Base-by-base conservation (phyloP, 1,284 basidiomycete genomes). In the Termitomyces sp. region DNA sequence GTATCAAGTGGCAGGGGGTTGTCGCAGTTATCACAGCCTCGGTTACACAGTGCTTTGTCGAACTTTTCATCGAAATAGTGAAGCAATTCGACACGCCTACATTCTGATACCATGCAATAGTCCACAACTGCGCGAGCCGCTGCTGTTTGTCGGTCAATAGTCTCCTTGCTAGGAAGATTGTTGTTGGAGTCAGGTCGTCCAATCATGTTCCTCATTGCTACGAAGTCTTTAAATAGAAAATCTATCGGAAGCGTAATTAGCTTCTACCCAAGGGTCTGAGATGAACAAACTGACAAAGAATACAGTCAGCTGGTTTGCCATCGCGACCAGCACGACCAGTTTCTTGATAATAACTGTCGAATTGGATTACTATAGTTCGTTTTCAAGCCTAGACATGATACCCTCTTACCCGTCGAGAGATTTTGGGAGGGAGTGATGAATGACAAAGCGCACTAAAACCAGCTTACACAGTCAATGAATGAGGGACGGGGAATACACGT, bases 61-160 rank as follows among this genome's bases (percentile, higher is more conserved):
- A 91, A 87, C 37, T 75, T 76, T 66, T 93, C 88, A 55, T 77
- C 77, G 52, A 84, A 81, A 56, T 91, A 88, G 35, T 77, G 78
- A 40, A 99, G 78, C 16, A 99, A 77, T 63, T 93, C 90, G 2
- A 80, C 78, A 1, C 97, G 85, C 8, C 97, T 86, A 64, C 96
- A 99, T 60, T 93, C 90, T 34, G 85, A 83, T 69, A 97, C 93
- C 52, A 74, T 67, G 68, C 91, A 95, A 68, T 87, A 99, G 49
- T 81, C 72, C 11, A 86, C 75, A 39, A 83, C 79, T 24, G 71
- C 70, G 1, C 66, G 65, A 31, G 67, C 70, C 9, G 70, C 72
- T 5, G 62, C 61, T 41, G 66, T 64, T 58, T 76, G 75, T 16
- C 74, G 68, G 19, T 68, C 55, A 14, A 71, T 67, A 9, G 70